These are phyloP conservation scores for Reutealis trisperma DNA, from an alignment of 345 rosid species.

Conservation along the genomic window DNA sequence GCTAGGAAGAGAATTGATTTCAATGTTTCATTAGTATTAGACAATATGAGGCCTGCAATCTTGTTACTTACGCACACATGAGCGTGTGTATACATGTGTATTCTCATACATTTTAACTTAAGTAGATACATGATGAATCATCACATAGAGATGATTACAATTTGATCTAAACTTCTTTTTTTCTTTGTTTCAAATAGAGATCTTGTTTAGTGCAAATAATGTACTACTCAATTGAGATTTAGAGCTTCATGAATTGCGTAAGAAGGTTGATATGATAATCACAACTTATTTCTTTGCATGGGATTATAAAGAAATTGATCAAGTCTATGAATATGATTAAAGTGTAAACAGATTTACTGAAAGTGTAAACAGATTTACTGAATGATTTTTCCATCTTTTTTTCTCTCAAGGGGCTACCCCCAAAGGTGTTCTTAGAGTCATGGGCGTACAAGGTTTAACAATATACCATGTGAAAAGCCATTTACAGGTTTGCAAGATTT, in stretches of 20 bases:
- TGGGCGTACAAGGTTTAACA: slow-evolving; percentile 97
- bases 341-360: neutral
- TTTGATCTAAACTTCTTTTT: neutral
- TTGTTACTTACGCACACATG: neutral
- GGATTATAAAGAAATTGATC: neutral
- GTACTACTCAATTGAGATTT: neutral
- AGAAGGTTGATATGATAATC: neutral
- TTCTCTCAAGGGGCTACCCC: slow-evolving; percentile 84
- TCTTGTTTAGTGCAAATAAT: neutral
- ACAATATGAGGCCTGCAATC: neutral
- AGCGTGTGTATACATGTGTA: too few species aligned
- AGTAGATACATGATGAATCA: neutral
- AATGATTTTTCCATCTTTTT: neutral
- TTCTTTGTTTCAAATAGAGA: neutral
- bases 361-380: neutral
- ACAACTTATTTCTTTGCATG: neutral
- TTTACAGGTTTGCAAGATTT: slow-evolving; percentile 61
- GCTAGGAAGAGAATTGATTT: neutral
- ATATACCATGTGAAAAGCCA: slow-evolving; percentile 99
- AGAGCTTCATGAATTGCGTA: neutral
- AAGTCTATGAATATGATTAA: neutral
- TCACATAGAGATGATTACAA: neutral
- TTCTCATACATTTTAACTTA: too few species aligned
- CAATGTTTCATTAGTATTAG: neutral
- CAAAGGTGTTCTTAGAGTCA: slow-evolving; percentile 96